phyloP scores from a whole-genome alignment of 495 filamentous ascomycete genomes.

The Aspergillus carlsbadensis region DNA sequence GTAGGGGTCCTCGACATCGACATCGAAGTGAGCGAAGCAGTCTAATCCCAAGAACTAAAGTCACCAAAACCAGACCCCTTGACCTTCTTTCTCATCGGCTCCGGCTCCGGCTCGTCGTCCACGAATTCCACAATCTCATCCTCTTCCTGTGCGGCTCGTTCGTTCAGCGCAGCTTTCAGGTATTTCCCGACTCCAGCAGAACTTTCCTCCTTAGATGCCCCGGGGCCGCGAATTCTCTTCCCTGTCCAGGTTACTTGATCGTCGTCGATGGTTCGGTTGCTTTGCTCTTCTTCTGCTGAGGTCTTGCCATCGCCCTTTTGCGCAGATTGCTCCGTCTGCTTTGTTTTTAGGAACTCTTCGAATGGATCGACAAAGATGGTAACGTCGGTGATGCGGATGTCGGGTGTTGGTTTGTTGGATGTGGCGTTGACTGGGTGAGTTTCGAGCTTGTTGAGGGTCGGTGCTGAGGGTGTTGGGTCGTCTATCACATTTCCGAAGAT shows the following conservation, averaged over 20 bases:
- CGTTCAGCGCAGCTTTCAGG: constrained; percentile 56
- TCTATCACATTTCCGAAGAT: constrained; percentile 86
- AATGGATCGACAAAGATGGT: constrained; percentile 93
- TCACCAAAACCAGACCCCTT: constrained; percentile 83
- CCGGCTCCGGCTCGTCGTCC: constrained; percentile 58
- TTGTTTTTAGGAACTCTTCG: constrained; percentile 72
- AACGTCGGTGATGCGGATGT: constrained; percentile 76
- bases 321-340: constrained; percentile 50
- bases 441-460: constrained; percentile 71
- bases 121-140: constrained; percentile 60
- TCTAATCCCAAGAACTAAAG: constrained; percentile 55
- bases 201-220: constrained; percentile 47
- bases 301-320: constrained; percentile 34
- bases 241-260: constrained; percentile 91
- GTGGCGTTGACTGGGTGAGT: constrained; percentile 61
- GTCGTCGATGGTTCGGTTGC: constrained; percentile 70
- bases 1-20: too few species aligned
- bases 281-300: constrained; percentile 37
- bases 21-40: too few species aligned
- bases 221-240: constrained; percentile 64
- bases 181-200: constrained; percentile 75
- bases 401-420: constrained; percentile 69
- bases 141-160: constrained; percentile 37
- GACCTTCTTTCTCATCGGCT: constrained; percentile 76
- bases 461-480: constrained; percentile 58